Percentiles rank a stretch among this genome's conserved stretches.
phyloP scores from a whole-genome alignment of 345 rosid genomes.

The Toxicodendron radicans region DNA sequence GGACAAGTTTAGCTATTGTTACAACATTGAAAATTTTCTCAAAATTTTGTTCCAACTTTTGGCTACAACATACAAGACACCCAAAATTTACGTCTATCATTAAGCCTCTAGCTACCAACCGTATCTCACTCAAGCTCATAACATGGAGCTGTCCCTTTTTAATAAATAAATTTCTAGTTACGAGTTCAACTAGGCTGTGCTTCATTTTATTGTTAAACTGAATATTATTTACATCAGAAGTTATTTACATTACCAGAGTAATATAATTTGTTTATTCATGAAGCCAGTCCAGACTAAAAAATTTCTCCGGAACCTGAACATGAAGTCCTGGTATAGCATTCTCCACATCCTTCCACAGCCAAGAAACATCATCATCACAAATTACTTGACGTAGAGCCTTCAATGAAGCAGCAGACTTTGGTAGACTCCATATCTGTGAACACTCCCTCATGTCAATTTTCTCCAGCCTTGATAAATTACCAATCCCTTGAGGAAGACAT shows the following conservation, averaged over 20 bases:
- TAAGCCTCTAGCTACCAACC: no score
- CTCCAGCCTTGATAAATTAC: slow-evolving; percentile 53
- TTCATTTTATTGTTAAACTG: not conserved
- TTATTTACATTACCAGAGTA: not conserved
- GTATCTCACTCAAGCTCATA: not conserved
- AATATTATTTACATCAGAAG: slow-evolving; percentile 16
- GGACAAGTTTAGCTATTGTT: not conserved
- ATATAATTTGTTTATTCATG: slow-evolving; percentile 35
- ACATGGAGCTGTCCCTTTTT: not conserved
- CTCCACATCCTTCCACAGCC: slow-evolving; percentile 52
- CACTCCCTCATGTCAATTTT: slow-evolving; percentile 98
- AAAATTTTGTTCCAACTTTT: not conserved
- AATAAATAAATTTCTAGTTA: no score
- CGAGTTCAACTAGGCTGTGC: not conserved
- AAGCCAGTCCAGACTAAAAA: slow-evolving; percentile 72
- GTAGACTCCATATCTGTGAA: slow-evolving; percentile 34
- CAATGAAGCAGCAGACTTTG: slow-evolving; percentile 47
- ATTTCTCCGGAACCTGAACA: slow-evolving; percentile 66
- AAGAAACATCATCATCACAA: slow-evolving; percentile 73
- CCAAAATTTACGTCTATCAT: no score
- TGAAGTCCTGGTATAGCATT: slow-evolving; percentile 41
- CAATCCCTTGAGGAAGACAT: slow-evolving; percentile 62
- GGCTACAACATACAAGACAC: not conserved
- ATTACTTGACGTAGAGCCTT: slow-evolving; percentile 56
- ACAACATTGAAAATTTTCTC: not conserved